Evolutionary conservation across 2,329 filamentous ascomycete genomes (phyloP).

Genomic region (Penicillium hesseltinei): DNA sequence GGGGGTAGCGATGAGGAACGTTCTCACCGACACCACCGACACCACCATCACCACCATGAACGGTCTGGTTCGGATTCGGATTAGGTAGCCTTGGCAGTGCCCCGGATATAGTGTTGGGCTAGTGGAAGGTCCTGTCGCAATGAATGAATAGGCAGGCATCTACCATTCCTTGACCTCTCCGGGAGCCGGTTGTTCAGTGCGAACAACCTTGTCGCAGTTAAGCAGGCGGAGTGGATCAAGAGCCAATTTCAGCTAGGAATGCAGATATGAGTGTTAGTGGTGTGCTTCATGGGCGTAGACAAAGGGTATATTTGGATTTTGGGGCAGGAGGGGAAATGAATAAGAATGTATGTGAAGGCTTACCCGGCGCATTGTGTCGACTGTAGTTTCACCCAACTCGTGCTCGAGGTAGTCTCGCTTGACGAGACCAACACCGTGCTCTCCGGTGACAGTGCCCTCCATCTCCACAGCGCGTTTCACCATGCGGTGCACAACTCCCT

Average conservation of each 20-base stretch:
- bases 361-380: constrained; percentile 65
- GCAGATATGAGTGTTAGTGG: constrained; percentile 18
- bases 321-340: not conserved
- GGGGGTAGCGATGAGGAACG: constrained; percentile 19
- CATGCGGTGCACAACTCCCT: constrained; percentile 65
- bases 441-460: constrained; percentile 70
- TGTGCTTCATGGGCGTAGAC: constrained; percentile 2
- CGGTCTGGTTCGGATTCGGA: constrained; percentile 20
- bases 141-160: not conserved
- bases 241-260: constrained; percentile 58
- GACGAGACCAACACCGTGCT: constrained; percentile 69
- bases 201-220: constrained; percentile 65
- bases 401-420: constrained; percentile 65
- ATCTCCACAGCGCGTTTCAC: constrained; percentile 67
- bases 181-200: constrained; percentile 50
- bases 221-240: constrained; percentile 65
- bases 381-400: constrained; percentile 60
- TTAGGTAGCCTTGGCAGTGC: not conserved
- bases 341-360: constrained; percentile 26
- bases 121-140: not conserved
- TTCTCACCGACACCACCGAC: constrained; percentile 17
- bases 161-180: constrained; percentile 53
- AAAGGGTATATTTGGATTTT: not conserved
- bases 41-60: constrained; percentile 15
- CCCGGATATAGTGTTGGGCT: not conserved